phyloP scores from a whole-genome alignment of 2,329 filamentous ascomycete species.

The Zopfia rhizophila region DNA sequence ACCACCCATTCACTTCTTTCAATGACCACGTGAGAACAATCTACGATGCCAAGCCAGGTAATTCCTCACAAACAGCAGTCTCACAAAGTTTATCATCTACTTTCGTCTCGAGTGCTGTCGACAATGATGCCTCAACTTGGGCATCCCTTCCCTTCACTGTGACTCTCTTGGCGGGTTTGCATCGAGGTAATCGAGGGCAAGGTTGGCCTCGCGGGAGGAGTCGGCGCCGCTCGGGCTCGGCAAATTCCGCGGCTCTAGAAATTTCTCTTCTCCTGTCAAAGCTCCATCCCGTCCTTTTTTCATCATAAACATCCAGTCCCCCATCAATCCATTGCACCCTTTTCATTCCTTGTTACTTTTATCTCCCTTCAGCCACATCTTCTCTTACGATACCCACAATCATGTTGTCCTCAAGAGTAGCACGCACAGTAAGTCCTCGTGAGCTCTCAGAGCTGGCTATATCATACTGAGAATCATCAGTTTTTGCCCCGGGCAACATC shows the following conservation, averaged over 20 bases:
- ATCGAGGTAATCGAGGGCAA: too few relatives aligned
- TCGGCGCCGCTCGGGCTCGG: constrained; percentile 18
- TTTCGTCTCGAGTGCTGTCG: too few relatives aligned
- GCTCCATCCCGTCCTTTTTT: constrained; percentile 18
- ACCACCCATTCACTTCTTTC: too few relatives aligned
- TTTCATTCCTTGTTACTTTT: constrained; percentile 34
- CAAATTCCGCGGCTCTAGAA: constrained; percentile 15
- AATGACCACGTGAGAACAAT: too few relatives aligned
- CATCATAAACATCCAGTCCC: constrained; percentile 16
- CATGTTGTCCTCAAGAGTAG: constrained; percentile 56
- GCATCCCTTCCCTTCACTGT: too few relatives aligned
- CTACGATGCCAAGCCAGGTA: too few relatives aligned
- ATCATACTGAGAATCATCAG: constrained; percentile 43
- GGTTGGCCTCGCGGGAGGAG: too few relatives aligned
- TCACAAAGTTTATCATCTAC: too few relatives aligned
- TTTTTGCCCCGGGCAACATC: constrained; percentile 78
- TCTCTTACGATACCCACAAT: constrained; percentile 36
- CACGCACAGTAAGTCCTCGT: constrained; percentile 50
- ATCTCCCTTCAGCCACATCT: constrained; percentile 41
- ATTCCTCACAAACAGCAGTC: too few relatives aligned
- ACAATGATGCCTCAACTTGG: too few relatives aligned
- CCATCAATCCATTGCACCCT: constrained; percentile 28
- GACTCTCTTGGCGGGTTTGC: too few relatives aligned
- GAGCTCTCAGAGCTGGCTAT: constrained; percentile 5
- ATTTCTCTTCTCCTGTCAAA: constrained; percentile 18